These are phyloP conservation scores for Wallacemonas rigidus DNA, from an alignment of 208 protist genomes.

Conservation along the genomic window DNA sequence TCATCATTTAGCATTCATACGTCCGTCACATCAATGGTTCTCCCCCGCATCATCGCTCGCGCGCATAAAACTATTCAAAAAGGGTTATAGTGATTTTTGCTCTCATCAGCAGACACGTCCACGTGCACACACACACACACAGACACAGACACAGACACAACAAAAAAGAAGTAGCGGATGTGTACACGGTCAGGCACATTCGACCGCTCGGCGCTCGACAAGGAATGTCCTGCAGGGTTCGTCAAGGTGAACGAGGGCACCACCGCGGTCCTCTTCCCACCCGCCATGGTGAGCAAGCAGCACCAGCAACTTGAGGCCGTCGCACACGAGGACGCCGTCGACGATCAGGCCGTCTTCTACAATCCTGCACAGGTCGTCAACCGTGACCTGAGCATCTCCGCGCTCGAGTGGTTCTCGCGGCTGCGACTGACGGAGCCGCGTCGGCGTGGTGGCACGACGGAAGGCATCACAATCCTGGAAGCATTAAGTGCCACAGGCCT, in stretches of 20 bases:
- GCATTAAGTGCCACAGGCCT: constrained; percentile 98
- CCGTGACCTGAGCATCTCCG: constrained; percentile 96
- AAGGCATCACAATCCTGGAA: constrained; percentile 96
- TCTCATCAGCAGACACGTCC: too few relatives aligned
- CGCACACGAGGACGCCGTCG: constrained; percentile 25
- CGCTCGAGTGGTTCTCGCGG: constrained; percentile 86
- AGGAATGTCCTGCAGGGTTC: constrained; percentile 59
- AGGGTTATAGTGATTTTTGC: too few relatives aligned
- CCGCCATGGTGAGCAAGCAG: constrained; percentile 36
- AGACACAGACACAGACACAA: background rate
- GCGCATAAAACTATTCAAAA: too few relatives aligned
- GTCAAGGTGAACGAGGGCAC: constrained; percentile 77
- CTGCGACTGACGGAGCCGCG: constrained; percentile 49
- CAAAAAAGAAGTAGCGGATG: constrained; percentile 16
- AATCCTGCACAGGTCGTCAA: constrained; percentile 98
- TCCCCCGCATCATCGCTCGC: too few relatives aligned
- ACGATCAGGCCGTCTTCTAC: constrained; percentile 95
- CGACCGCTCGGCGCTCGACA: constrained; percentile 50
- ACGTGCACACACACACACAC: background rate
- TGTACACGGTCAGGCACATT: constrained; percentile 68
- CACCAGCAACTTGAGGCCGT: constrained; percentile 21
- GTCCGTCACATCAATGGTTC: too few relatives aligned
- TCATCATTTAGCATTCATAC: too few relatives aligned
- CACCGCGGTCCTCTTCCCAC: constrained; percentile 79
- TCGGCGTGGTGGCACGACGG: constrained; percentile 59